Base-by-base conservation (phyloP, 2,329 filamentous ascomycete species). In the Corynespora cassiicola region DNA sequence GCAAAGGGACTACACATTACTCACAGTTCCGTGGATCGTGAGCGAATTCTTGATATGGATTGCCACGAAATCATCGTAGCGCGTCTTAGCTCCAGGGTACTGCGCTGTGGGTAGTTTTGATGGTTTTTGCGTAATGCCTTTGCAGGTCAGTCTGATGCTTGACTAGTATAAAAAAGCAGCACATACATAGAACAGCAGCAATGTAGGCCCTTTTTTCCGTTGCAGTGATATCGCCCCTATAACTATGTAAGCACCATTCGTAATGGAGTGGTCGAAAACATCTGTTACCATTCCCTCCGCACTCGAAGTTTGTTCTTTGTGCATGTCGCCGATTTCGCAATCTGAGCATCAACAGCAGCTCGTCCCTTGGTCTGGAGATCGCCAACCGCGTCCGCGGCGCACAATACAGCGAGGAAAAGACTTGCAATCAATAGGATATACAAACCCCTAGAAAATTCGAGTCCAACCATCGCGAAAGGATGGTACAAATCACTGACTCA, bases 1-100 rank as follows among this genome's bases (percentile, higher is more conserved):
- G 2, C 31, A 7, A 33, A 22, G 15, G n/a, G 18, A 24, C 5
- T 9, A 24, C 23, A 9, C 15, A n/a, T 16, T 1, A 25, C 56
- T 37, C 29, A 60, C 56, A 5, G 63, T 68, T 5, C 51, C 54
- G 24, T 68, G 65, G 23, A 69, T 66, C 20, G 30, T 41, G 11
- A 63, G 29, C 3, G 66, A 59, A 25, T 68, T 60, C 36, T 68
- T 68, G 19, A 69, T 68, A 36, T 69, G 65, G 10, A 61, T 52
- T 5, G 50, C 63, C 17, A 68, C 58, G 26, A 69, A 68, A 45
- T 69, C 65, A 32, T 70, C 67, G 24, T 62, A 67, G 2, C 65
- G 55, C 12, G 52, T 56, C 23, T 55, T 58, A 8, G 58, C 63
- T 11, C 66, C 67, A 2, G 66, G 63, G 19, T 60, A 63, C 7